These are phyloP conservation scores for Ambrosia hybrid DNA, from an alignment of 140 eudicot genomes.

Conservation along the genomic window DNA sequence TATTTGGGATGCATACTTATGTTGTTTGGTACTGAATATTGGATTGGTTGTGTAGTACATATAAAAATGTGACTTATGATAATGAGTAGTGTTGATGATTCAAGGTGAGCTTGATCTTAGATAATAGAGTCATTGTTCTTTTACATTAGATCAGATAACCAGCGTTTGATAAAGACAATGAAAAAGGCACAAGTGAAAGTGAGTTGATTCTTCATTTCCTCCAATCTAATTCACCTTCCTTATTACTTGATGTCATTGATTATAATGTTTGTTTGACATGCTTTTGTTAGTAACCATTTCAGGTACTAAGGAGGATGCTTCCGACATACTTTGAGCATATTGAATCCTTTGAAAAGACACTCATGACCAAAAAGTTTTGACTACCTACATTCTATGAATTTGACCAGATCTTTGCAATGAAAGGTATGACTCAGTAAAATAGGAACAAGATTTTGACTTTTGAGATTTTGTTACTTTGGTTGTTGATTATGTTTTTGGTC, in stretches of 20 bases:
- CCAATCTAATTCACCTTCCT: neutral
- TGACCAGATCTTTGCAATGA: slow-evolving; percentile 76
- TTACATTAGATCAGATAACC: slow-evolving; percentile 87
- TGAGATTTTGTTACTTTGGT: neutral
- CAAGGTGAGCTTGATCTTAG: slow-evolving; percentile 58
- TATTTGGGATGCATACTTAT: too few species aligned
- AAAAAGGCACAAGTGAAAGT: slow-evolving; percentile 93
- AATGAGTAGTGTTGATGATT: slow-evolving; percentile 27
- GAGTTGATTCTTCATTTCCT: slow-evolving; percentile 25
- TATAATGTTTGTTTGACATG: neutral
- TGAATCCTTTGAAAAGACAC: slow-evolving; percentile 67
- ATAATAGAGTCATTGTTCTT: slow-evolving; percentile 45
- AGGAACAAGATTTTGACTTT: neutral
- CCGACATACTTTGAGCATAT: slow-evolving; percentile 82
- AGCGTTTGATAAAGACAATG: slow-evolving; percentile 91
- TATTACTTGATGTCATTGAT: neutral
- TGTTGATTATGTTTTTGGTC: slow-evolving; percentile 13
- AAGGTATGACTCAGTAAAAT: slow-evolving; percentile 47
- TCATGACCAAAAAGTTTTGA: slow-evolving; percentile 74
- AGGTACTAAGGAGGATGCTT: slow-evolving; percentile 93
- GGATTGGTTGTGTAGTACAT: too few species aligned
- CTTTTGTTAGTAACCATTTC: slow-evolving; percentile 6
- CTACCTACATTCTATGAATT: slow-evolving; percentile 91
- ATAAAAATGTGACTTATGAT: too few species aligned
- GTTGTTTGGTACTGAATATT: too few species aligned